A percentile compares a stretch with the other conserved stretches of the same genome.
phyloP scores from a whole-genome alignment of 2,329 filamentous ascomycete genomes.

The Paraconiothyrium brasiliense region DNA sequence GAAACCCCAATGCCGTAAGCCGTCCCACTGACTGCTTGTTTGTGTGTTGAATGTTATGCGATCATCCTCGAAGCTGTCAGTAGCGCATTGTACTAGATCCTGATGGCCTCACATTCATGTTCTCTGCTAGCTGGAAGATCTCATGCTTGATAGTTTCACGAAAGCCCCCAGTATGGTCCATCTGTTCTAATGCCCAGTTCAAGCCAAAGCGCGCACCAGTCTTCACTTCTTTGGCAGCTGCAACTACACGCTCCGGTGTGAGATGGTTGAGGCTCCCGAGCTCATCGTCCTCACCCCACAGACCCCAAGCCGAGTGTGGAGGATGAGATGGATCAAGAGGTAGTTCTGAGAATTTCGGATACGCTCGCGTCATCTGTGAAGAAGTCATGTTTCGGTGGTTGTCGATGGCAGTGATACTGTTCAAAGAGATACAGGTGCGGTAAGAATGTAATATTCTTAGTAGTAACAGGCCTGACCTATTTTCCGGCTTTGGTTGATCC shows the following conservation, averaged over 20 bases:
- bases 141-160: conserved; percentile 33
- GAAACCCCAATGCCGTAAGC: conserved; percentile 31
- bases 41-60: conserved; percentile 65
- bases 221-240: conserved; percentile 32
- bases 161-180: conserved; percentile 33
- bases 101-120: conserved; percentile 29
- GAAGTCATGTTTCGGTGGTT: conserved; percentile 18
- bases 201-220: conserved; percentile 30
- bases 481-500: background rate
- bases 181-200: conserved; percentile 35
- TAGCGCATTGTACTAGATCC: background rate
- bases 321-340: conserved; percentile 32
- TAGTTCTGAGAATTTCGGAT: conserved; percentile 35
- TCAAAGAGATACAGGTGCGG: background rate
- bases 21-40: conserved; percentile 65
- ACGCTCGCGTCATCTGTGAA: conserved; percentile 26
- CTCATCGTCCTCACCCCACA: conserved; percentile 34
- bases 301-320: conserved; percentile 34
- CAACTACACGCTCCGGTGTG: conserved; percentile 30
- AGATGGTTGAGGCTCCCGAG: conserved; percentile 34
- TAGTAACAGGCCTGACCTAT: background rate
- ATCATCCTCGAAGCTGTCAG: conserved; percentile 27
- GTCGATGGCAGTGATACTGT: background rate
- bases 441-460: background rate
- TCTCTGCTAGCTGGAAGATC: conserved; percentile 32